Evolutionary conservation across 148 eudicot genomes (phyloP), one percentile per base, ranked within the genome.

Genomic region (Silene latifolia): DNA sequence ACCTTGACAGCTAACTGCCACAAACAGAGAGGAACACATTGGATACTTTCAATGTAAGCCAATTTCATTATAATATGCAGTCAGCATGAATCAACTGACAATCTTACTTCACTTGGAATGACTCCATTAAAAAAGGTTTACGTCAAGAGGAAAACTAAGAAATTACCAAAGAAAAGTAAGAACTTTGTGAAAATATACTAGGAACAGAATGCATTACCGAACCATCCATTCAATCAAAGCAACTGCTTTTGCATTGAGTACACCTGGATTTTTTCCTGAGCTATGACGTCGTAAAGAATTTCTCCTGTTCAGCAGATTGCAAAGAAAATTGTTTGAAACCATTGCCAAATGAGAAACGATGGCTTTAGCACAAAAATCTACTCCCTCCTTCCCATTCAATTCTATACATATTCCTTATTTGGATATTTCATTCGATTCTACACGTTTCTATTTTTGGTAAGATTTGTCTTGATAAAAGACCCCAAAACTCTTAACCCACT

Each of bases 171-270:
- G 13, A 29, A 0, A 32, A 32, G 5, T 32, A 32, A 32, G 35
- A 64, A 1, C 13, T 62, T 35, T 29, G 21, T 35, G 51, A 18
- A 66, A 66, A 66, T 47, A 35, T 48, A 20, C 53, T 19, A 76
- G n/a, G 54, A 73, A 60, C 76, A 8, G 21, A 47, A 35, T 47
- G 61, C 47, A 77, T 66, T 88, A 93, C 98, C 86, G 84, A 69
- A 91, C 64, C 86, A 89, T 83, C 84, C 80, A 73, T 70, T 84
- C 81, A 73, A 87, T 73, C 72, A 93, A 80, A 71, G 82, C 76
- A 54, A 78, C 82, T 74, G 86, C 89, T 86, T 85, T 91, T 77
- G 83, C 88, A 72, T 85, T 85, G 67, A 81, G 64, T n/a, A 73
- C 77, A 67, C 83, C 77, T 70, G 82, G 78, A 47, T 82, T 82